Base-by-base conservation (phyloP, 2,329 filamentous ascomycete genomes). In the Diaporthe helianthi region DNA sequence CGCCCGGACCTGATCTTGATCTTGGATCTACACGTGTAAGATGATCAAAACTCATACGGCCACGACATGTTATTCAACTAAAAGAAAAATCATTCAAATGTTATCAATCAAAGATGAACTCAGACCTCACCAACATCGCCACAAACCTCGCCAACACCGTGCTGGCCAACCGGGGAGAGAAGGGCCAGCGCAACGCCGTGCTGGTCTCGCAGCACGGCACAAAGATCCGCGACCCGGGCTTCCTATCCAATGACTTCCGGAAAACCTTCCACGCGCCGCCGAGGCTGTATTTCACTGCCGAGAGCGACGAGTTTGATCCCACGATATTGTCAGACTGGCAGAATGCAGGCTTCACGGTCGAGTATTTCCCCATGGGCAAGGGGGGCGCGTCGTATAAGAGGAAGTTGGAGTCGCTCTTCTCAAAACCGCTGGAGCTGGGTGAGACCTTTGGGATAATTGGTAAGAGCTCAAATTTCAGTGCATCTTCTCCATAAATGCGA, bases 391-490 rank as follows among this genome's bases (percentile, higher is more conserved):
- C 78, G 26, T 84, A 82, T 70, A 36, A 74, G 15, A 67, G 69
- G 3, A 80, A 77, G 70, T 73, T 84, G 31, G 76, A 76, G 52
- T 73, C 73, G 1, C 68, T 84, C 46, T 76, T 76, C 47, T 77
- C 72, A 24, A 72, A 75, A 8, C 73, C 79, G 1, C 68, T 81
- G 36, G 80, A 76, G 0, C 81, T 82, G 0, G 83, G 82, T 47
- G 79, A 83, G 46, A 82, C 79, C 0, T 84, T 79, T 55, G 83
- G 81, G 2, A 81, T 84, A 17, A 68, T 84, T 3, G 81, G 80
- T 82, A 61, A 68, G 80, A n/a, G n/a, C n/a, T 33, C 31, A 33
- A 4, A 10, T 4, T 74, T 7, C 6, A 10, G 46, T 10, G 4
- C 26, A 24, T 15, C 12, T 5, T 4, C 7, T 9, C 31, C 22